Percentiles rank a stretch among this genome's conserved stretches.
These are phyloP conservation scores for Lentinus brumalis DNA, from an alignment of 768 basidiomycete species.

Conservation along the genomic window DNA sequence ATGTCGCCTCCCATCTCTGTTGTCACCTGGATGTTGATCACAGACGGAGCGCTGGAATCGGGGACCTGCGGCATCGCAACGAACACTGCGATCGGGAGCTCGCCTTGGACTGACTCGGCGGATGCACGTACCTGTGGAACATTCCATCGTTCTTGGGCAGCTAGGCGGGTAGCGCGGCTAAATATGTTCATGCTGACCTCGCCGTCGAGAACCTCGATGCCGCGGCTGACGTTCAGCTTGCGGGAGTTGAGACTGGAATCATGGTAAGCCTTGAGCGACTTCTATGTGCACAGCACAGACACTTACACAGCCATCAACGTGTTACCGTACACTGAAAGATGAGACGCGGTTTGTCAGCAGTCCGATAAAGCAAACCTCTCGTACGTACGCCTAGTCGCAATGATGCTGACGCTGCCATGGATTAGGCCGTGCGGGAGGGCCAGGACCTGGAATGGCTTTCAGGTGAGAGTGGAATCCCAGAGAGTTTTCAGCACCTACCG, in stretches of 20 bases:
- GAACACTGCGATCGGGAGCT: too few relatives aligned
- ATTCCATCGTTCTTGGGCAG: slow-evolving; percentile 5
- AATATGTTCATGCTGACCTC: background rate
- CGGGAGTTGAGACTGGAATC: slow-evolving; percentile 10
- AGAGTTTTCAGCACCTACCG: background rate
- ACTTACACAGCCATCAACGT: slow-evolving; percentile 14
- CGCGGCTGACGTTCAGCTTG: background rate
- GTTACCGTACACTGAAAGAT: slow-evolving; percentile 4
- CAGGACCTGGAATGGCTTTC: background rate
- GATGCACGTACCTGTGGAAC: slow-evolving; percentile 3
- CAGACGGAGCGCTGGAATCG: background rate
- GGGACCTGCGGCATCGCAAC: too few relatives aligned
- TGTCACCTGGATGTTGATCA: slow-evolving; percentile 1
- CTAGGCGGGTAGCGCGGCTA: background rate
- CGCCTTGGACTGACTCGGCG: too few relatives aligned
- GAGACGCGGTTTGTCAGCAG: background rate
- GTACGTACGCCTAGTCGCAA: slow-evolving; percentile 6
- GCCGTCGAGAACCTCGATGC: background rate
- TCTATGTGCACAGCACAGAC: too few relatives aligned
- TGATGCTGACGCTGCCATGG: slow-evolving; percentile 6
- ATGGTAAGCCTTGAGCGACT: background rate
- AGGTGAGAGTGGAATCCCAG: background rate
- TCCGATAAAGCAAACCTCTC: background rate
- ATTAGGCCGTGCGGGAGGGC: slow-evolving; percentile 2
- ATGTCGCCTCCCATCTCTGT: background rate